Evolutionary conservation across 805 yeast genomes (phyloP), one percentile per base, ranked within the genome.

Genomic region (Saccharomycopsis malanga): DNA sequence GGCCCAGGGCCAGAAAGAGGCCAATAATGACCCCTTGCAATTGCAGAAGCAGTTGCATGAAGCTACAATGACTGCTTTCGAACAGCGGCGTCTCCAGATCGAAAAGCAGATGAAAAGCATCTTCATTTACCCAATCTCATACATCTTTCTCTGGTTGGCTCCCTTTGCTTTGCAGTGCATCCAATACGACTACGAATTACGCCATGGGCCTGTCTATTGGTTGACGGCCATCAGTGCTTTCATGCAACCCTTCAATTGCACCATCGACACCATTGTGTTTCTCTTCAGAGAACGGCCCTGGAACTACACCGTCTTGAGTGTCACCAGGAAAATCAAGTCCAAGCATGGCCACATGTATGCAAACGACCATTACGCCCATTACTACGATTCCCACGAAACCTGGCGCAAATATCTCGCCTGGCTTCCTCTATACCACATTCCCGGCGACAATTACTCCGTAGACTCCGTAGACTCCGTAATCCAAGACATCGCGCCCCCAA

Each of bases 51-150:
- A 67, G 27, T 65, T 84, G 49, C 86, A 81, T 52, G 70, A 70
- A 29, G 82, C 81, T 45, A 76, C 81, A 44, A 71, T 83, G 61
- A 72, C 68, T 32, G 72, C 72, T 50, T 79, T 87, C 61, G 74
- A 81, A 50, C 66, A 72, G 34, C 69, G 93, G 17, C 79, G 87
- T 54, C 64, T 72, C 24, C 73, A 75, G 52, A 84, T 88, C 43
- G 79, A 82, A 59, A 78, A 79, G 48, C 95, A 88, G 64, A 79
- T 86, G 74, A 79, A 79, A 57, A 72, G 82, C 27, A 81, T 88
- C 41, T 87, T 88, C 62, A 71, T 88, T 39, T 88, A 88, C 60
- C 97, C 97, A 2, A 66, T 83, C 36, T 83, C 95, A 2, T 88
- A 87, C 62, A 70, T 87, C 49, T 69, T 83, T 23, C 63, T 87